phyloP scores from a whole-genome alignment of 192 early-diverging fungal genomes.

The Rhizophagus prolifer region DNA sequence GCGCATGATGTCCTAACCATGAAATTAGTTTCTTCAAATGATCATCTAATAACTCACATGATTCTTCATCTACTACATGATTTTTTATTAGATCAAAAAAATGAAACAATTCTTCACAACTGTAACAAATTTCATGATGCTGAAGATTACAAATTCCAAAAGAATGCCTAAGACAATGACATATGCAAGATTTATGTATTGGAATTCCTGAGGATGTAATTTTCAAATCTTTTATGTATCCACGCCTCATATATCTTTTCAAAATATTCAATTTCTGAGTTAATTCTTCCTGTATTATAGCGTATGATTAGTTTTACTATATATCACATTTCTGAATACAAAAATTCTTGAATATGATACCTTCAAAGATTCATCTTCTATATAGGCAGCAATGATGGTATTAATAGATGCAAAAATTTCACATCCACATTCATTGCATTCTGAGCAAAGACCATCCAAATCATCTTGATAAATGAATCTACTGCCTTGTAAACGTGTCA shows the following conservation, averaged over 20 bases:
- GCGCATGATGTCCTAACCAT: neutral
- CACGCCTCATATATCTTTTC: neutral
- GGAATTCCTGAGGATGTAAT: neutral
- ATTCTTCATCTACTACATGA: neutral
- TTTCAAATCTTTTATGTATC: neutral
- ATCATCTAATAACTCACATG: neutral
- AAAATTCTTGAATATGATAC: too few relatives aligned
- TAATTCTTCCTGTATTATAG: too few relatives aligned
- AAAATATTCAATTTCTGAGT: too few relatives aligned
- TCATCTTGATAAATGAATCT: too few relatives aligned
- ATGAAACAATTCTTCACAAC: neutral
- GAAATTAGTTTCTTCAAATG: neutral
- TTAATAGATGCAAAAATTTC: too few relatives aligned
- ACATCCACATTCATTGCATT: too few relatives aligned
- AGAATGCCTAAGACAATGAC: neutral
- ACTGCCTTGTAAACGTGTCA: too few relatives aligned
- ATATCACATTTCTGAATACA: too few relatives aligned
- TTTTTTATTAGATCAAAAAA: conserved; percentile 4
- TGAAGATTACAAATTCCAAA: neutral
- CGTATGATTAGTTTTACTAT: too few relatives aligned
- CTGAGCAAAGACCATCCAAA: too few relatives aligned
- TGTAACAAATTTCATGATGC: neutral
- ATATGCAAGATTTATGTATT: neutral
- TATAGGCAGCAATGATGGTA: too few relatives aligned
- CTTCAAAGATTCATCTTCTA: too few relatives aligned